These are phyloP conservation scores for Populus ilicifolia DNA, from an alignment of 345 rosid genomes.

Conservation along the genomic window DNA sequence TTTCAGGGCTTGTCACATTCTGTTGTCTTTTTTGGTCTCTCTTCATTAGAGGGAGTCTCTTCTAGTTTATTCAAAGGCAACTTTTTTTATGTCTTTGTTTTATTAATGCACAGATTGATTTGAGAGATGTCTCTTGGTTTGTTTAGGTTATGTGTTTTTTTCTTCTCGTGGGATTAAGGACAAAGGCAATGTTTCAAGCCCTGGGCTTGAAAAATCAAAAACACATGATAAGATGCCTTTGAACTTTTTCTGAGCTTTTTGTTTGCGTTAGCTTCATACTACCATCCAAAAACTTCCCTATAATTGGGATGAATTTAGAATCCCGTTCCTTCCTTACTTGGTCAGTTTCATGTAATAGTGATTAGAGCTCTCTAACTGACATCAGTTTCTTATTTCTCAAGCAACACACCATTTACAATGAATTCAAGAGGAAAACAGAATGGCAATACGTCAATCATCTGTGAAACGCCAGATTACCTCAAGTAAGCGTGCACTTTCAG, in stretches of 20 bases:
- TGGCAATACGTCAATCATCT: neutral
- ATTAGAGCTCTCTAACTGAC: neutral
- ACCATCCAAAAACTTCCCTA: neutral
- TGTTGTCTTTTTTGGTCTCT: neutral
- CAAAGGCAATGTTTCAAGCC: neutral
- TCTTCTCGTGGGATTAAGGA: neutral
- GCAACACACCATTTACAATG: neutral
- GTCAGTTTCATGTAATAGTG: neutral
- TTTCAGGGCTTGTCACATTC: constrained; percentile 32
- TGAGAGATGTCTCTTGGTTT: no score
- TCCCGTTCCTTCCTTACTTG: neutral
- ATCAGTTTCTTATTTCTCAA: neutral
- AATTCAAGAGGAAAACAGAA: no score
- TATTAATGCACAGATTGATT: neutral
- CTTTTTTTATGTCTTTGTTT: neutral
- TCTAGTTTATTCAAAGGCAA: neutral
- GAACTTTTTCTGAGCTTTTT: constrained; percentile 1
- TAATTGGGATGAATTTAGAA: neutral
- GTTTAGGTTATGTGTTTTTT: neutral
- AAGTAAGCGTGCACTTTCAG: neutral
- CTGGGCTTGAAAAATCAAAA: neutral
- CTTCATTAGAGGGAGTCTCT: neutral
- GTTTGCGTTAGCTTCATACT: constrained; percentile 10
- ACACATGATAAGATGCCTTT: neutral
- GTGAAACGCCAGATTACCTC: neutral